Evolutionary conservation across 1,139 yeast species (phyloP).

Genomic region (Yamadazyma mexicana): DNA sequence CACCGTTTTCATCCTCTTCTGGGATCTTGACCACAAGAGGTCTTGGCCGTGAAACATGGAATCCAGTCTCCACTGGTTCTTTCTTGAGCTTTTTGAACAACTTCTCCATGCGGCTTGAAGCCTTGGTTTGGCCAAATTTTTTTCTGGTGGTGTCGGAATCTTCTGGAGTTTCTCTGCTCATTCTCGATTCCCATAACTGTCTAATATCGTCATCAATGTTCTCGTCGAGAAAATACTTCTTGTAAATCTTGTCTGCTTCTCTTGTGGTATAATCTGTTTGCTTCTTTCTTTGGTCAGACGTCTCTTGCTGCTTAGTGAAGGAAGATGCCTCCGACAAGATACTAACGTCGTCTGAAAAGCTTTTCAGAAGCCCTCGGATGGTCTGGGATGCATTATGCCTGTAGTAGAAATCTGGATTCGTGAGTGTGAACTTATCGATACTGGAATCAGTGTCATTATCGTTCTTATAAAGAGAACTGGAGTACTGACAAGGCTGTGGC

Average conservation of each 20-base stretch:
- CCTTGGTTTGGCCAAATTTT: background rate
- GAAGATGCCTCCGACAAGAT: constrained; percentile 15
- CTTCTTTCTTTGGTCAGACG: constrained; percentile 23
- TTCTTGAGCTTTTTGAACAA: background rate
- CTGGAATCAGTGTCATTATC: background rate
- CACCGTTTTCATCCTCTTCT: background rate
- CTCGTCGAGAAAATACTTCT: constrained; percentile 38
- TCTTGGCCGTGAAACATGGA: constrained; percentile 47
- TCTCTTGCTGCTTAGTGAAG: constrained; percentile 23
- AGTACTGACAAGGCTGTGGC: background rate
- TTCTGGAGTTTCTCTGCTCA: constrained; percentile 7
- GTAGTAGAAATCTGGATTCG: constrained; percentile 15
- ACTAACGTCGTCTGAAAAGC: background rate
- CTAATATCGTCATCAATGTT: constrained; percentile 52
- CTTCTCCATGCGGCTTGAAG: too few relatives aligned
- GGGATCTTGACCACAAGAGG: constrained; percentile 28
- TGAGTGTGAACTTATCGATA: background rate
- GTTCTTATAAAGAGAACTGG: background rate
- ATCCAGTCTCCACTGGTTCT: constrained; percentile 19
- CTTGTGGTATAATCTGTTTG: constrained; percentile 46
- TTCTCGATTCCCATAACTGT: constrained; percentile 51
- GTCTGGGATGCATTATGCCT: constrained; percentile 16
- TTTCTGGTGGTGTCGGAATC: too few relatives aligned
- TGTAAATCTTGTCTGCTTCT: constrained; percentile 49
- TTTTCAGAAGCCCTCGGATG: constrained; percentile 5